Percentiles rank a stretch among this genome's conserved stretches.
Evolutionary conservation across 2,329 filamentous ascomycete species (phyloP).

Genomic region (Polychaeton citri): DNA sequence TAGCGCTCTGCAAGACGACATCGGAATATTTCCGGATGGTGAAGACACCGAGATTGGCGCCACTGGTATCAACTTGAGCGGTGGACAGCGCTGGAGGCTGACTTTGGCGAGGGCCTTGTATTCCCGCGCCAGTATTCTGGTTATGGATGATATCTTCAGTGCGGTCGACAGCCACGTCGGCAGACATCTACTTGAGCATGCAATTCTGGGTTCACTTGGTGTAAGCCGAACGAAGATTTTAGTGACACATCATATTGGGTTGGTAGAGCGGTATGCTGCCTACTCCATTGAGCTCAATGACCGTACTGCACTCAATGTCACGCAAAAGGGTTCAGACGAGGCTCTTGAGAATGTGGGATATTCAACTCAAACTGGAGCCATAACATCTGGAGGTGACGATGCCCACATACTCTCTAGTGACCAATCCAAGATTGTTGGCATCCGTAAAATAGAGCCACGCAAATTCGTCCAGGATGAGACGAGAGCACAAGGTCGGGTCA

Average conservation of each 20-base stretch:
- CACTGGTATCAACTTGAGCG: conserved; percentile 78
- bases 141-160: conserved; percentile 47
- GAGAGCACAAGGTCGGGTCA: conserved; percentile 50
- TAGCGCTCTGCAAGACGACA: conserved; percentile 42
- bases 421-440: conserved; percentile 72
- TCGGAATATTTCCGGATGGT: conserved; percentile 73
- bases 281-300: conserved; percentile 6
- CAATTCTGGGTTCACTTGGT: conserved; percentile 72
- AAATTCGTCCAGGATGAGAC: conserved; percentile 76
- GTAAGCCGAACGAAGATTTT: conserved; percentile 78
- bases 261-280: conserved; percentile 70
- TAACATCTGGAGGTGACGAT: too few relatives aligned
- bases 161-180: conserved; percentile 41
- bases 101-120: conserved; percentile 73
- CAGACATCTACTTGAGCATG: conserved; percentile 70
- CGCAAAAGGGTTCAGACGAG: conserved; percentile 10
- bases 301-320: conserved; percentile 5
- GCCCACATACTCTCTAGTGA: too few relatives aligned
- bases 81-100: conserved; percentile 78
- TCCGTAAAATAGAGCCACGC: conserved; percentile 71
- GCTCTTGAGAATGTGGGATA: too few relatives aligned
- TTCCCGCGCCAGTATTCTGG: conserved; percentile 42
- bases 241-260: conserved; percentile 82
- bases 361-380: too few relatives aligned
- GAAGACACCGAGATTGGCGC: conserved; percentile 87